Base-by-base conservation (phyloP, 768 basidiomycete species). In the Pulveroboletus sp. region DNA sequence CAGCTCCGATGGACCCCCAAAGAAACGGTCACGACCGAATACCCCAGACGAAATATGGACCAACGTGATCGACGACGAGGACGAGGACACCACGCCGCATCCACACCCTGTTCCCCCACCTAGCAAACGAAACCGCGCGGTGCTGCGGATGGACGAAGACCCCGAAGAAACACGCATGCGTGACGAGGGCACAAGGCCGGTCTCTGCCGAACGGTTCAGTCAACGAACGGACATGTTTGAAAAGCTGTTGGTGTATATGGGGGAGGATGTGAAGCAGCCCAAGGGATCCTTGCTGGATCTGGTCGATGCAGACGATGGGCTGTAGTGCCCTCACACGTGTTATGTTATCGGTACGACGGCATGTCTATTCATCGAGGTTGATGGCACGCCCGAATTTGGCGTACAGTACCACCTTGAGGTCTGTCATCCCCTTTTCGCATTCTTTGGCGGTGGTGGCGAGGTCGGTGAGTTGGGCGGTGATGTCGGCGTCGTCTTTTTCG, bases 371-470 rank as follows among this genome's bases (percentile, higher is more conserved):
- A 65, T 95, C 93, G 39, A 97, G 79, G 67, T 97, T 97, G 69
- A 95, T 95, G 33, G 93, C 87, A 35, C 78, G 81, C 17, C 94
- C 94, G 64, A 97, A 97, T 69, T 94, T 94, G 23, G 89, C 90
- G 61, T 97, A 97, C 46, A 94, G 63, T 0, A 74, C 63, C 35
- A 87, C 77, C 64, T 94, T 94, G 37, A 93, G 80, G 43, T 79
- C 79, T 61, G 87, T 86, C 90, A 93, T 91, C 58, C 81, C 72
- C 27, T 67, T 74, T 57, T 90, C 85, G 62, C 84, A 88, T 17
- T 82, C 76, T 43, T 84, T 81, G 16, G 81, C 79, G 31, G 75
- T 73, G 9, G 63, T 62, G 8, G 78, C 65, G 0, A 89, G 63
- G 12, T 64, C 65, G 2, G 74, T 69, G 27, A 92, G 75, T 58